Base-by-base conservation (phyloP, 1,284 basidiomycete genomes). In the Hemileia vastatrix region DNA sequence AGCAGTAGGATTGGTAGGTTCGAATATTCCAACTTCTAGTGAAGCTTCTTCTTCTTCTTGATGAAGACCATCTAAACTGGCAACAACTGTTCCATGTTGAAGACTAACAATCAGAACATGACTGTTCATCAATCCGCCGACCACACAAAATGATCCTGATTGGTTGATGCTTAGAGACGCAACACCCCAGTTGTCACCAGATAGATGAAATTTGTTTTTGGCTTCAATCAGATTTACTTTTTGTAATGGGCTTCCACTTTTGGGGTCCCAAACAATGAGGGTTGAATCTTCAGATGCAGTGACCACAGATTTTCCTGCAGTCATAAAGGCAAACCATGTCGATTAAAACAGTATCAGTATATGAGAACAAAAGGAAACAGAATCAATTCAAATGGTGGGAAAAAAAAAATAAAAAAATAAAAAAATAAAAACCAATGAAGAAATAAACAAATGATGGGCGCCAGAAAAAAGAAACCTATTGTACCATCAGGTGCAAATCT, bases 251-350 rank as follows among this genome's bases (percentile, higher is more conserved):
- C 82, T 79, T 0, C 87, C 80, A 1, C 82, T 84, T 47, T 87
- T 84, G 0, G 92, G 92, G 73, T 97, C 91, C 91, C 92, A 98
- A 71, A 87, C 84, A 66, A 95, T 87, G 54, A 97, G 80, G 1
- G 81, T 83, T 19, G 89, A 90, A 67, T 91, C 88, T 43, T 83
- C 84, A 67, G 89, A 88, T 5, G 88, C 88, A 4, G 92, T 91
- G 36, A 97, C 79, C 64, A 97, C 87, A 64, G 86, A 82, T 79
- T 91, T 91, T 65, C 90, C 90, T 86, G n/a, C n/a, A n/a, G n/a
- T n/a, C n/a, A n/a, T n/a, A n/a, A n/a, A n/a, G n/a, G n/a, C n/a
- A n/a, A n/a, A n/a, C n/a, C n/a, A n/a, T n/a, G n/a, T n/a, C n/a
- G n/a, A n/a, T n/a, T n/a, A n/a, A n/a, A n/a, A n/a, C n/a, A n/a